Evolutionary conservation across 768 basidiomycete genomes (phyloP), one percentile per base, ranked within the genome.

Genomic region (Dentipellis fragilis): DNA sequence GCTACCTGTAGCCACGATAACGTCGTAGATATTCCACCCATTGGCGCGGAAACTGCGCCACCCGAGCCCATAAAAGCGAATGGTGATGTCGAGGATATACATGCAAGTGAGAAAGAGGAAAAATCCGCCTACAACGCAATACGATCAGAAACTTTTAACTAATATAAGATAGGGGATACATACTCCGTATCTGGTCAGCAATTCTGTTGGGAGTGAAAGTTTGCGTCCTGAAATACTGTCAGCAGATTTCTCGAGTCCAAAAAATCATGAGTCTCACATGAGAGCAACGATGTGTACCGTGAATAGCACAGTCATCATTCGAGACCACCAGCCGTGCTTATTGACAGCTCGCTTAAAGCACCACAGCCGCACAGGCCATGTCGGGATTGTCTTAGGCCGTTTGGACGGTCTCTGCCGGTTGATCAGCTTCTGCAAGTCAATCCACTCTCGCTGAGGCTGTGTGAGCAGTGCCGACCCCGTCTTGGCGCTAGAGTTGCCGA

Each of bases 281-380:
- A 97, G 75, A 1, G 83, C 81, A 36, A 89, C 64, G 46, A 96
- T 89, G 66, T 97, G 94, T 16, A 89, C 42, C 17, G 89, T 67
- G 63, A 93, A 94, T 21, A 95, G 66, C 3, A 80, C 66, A 0
- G 91, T 93, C 80, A 94, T 87, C 50, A 71, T 71, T 55, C 85
- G 74, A 6, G 87, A 79, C 94, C 94, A 98, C 83, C 86, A 92
- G 2, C 95, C 95, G 63, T 93, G 88, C 67, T 97, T 98, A 58
- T 83, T 76, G 14, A 92, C 82, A 0, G 95, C 94, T 29, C 93
- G 80, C 55, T 94, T 87, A 65, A 83, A 95, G 67, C 95, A 97
- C 93, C 95, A 97, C 19, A 78, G 74, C 52, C 86, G 77, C 34
- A 92, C 62, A 0, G 62, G 59, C 58, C 69, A 75, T 0, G 68